These are phyloP conservation scores for Trifolium dubium DNA, from an alignment of 306 rosid species.

Conservation along the genomic window DNA sequence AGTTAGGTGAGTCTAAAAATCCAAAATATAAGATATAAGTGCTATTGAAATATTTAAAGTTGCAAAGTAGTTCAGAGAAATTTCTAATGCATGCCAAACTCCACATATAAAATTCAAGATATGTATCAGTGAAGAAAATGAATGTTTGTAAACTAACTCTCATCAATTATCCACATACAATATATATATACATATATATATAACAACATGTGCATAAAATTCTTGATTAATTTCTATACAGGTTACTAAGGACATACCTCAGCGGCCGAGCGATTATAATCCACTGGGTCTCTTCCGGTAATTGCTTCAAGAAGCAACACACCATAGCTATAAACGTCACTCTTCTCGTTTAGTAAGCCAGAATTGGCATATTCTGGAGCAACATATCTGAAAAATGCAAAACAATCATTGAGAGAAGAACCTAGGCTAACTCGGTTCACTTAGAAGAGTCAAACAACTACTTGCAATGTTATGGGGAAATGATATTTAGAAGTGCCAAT, in stretches of 20 bases:
- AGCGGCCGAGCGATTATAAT: constrained; percentile 71
- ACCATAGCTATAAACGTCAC: constrained; percentile 88
- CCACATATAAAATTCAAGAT: constrained; percentile 21
- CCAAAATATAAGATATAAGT: neutral
- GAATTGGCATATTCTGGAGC: constrained; percentile 98
- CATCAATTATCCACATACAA: constrained; percentile 11
- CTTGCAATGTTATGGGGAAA: no score
- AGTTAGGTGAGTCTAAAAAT: constrained; percentile 19
- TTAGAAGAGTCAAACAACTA: no score
- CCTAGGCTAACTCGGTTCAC: no score
- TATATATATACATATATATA: no score
- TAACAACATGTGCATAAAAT: constrained; percentile 5
- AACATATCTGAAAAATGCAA: constrained; percentile 68
- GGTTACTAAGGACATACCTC: constrained; percentile 60
- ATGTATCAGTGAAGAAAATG: constrained; percentile 22
- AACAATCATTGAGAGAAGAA: constrained; percentile 32
- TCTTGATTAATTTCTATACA: constrained; percentile 15
- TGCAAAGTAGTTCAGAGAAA: constrained; percentile 21
- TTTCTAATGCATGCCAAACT: constrained; percentile 20
- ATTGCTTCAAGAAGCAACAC: constrained; percentile 81
- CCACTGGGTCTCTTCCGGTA: constrained; percentile 95
- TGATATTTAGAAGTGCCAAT: no score
- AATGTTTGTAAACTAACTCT: neutral
- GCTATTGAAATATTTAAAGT: neutral
- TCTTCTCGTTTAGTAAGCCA: constrained; percentile 88